Evolutionary conservation across 768 basidiomycete species (phyloP), one percentile per base, ranked within the genome.

Genomic region (Mycena haematopus): DNA sequence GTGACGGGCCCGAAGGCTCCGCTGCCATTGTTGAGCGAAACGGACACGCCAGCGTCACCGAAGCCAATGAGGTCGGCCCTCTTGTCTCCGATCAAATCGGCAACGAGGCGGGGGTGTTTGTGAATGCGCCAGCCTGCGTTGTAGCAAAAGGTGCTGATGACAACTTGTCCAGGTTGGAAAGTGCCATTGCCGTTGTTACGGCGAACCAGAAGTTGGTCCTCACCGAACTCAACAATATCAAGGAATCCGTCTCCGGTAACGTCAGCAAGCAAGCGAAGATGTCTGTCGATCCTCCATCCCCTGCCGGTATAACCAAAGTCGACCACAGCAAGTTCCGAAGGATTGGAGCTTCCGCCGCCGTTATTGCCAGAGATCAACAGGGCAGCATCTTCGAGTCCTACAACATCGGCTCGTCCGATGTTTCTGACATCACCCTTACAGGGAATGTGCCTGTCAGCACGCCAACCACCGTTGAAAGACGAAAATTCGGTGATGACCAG

Each of bases 181-280:
- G 49, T 51, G 49, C 49, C 49, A 51, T 51, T n/a, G 49, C 49
- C 49, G 49, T 51, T 51, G 49, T 51, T 51, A 51, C 49, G 49
- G 49, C 49, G 2, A 51, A 51, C 31, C 29, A 51, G 14, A 51
- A 51, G 2, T 51, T 51, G 49, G 49, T n/a, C 19, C 29, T 51
- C 29, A 27, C 49, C 29, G 49, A 51, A 51, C 49, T 7, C 49
- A n/a, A 51, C 49, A 51, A 51, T 51, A 51, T 51, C 49, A 27
- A 51, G 49, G n/a, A 51, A n/a, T 51, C 49, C 49, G 19, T 51
- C 49, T 51, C 49, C 49, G 6, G 49, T 51, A n/a, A 51, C 49
- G 29, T 51, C 49, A 33, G 49, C 49, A 29, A 51, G 49, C 29
- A 51, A 51, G 49, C 19, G 49, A 51, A 51, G 49, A 27, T 51